Evolutionary conservation across 805 yeast species (phyloP).

Genomic region (Groenewaldozyma tartarivorans): DNA sequence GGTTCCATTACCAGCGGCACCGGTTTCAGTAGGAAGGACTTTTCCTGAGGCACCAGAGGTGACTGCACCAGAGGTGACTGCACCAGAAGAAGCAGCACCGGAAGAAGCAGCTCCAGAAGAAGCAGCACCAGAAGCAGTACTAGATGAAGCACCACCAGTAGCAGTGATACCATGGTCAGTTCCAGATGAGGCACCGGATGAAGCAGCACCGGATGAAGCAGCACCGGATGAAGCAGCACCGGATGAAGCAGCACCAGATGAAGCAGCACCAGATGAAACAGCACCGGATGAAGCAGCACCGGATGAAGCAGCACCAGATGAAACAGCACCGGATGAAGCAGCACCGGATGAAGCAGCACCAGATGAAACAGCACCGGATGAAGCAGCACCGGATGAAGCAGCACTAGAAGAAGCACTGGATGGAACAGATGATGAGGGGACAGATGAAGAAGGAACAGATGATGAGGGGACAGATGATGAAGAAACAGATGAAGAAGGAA

Average conservation of each 20-base stretch:
- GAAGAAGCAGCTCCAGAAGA: background rate
- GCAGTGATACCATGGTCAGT: too few species aligned
- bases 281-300: background rate
- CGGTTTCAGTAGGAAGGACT: too few species aligned
- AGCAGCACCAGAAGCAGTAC: background rate
- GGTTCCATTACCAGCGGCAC: constrained; percentile 3
- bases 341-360: background rate
- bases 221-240: background rate
- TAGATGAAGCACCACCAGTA: background rate
- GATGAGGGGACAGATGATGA: too few species aligned
- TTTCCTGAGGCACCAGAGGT: constrained; percentile 3
- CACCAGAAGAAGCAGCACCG: background rate
- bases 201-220: constrained; percentile 1
- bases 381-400: background rate
- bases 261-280: background rate
- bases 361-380: background rate
- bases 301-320: background rate
- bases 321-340: background rate
- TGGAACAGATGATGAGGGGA: background rate
- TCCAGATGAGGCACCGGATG: background rate
- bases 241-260: background rate
- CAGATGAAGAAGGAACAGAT: too few species aligned
- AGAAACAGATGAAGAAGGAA: too few species aligned
- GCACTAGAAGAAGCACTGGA: background rate
- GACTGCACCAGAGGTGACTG: background rate